Base-by-base conservation (phyloP, 768 basidiomycete species). In the Rhodosporidiobolus sp. region DNA sequence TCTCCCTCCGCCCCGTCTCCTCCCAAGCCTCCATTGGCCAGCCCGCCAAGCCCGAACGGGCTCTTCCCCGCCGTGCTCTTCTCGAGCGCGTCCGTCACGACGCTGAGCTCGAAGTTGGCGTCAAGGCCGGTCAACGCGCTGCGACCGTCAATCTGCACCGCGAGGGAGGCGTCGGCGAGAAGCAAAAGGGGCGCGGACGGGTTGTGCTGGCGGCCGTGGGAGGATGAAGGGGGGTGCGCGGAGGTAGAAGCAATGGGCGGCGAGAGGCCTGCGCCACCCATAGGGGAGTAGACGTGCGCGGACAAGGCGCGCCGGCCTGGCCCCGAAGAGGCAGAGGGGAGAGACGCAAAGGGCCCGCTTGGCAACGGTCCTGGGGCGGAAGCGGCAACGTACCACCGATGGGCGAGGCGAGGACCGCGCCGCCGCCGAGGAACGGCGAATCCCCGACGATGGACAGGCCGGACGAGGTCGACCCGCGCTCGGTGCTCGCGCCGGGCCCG, bases 101-200 rank as follows among this genome's bases (percentile, higher is more conserved):
- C 65, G 56, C 63, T 65, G 26, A 73, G 67, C 14, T 69, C 69
- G 54, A 73, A 73, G 32, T 56, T 55, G 20, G 67, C 34, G 43
- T 73, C 67, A 24, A 73, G 53, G 19, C 67, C 72, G 14, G 63
- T 65, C 26, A 73, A 24, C 35, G 46, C 20, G 8, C 53, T 53
- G 28, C 67, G n/a, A 0, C 72, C 72, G 54, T 73, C 72, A 48
- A 73, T 69, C 63, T 73, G 62, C 0, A 67, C 72, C 2, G 72
- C 72, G 35, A 73, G 63, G 26, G 67, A 69, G 20, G 72, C 72
- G 57, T 73, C 67, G 45, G 67, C 72, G 35, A 73, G 67, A 38
- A 73, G 50, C 19, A 58, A 59, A 34, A 73, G 67, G 7, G 61
- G 49, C n/a, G 38, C 32, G 49, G 52, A 32, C n/a, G 43, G 34